Evolutionary conservation across 2,329 filamentous ascomycete species (phyloP), one percentile per base, ranked within the genome.

Genomic region (Nigrospora osmanthi): DNA sequence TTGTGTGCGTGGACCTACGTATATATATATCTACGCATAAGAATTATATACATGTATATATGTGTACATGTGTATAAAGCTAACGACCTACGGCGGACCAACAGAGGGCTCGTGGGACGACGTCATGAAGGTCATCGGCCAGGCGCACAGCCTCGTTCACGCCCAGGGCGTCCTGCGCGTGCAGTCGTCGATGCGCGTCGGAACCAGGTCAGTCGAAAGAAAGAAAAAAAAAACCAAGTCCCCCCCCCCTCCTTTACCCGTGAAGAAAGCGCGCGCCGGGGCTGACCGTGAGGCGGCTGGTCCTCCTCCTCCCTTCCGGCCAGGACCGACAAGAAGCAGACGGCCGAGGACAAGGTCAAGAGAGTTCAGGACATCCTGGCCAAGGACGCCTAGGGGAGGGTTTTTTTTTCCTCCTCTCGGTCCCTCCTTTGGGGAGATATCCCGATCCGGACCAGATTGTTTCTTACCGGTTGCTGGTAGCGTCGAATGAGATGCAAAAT

Each of bases 101-200:
- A 28, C 54, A 95, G 91, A 97, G 70, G 93, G 91, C 3, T 77
- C 81, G 35, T 97, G 93, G 91, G 87, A 94, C 52, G 80, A 86
- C 31, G 89, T 95, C 47, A 89, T 95, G 76, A 73, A 71, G 45
- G 75, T 90, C 28, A 86, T 95, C 53, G 89, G 89, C n/a, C 87
- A 91, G 68, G 87, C 87, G 4, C 89, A 95, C 67, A 76, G 77
- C 0, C 70, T 88, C 39, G 78, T 95, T 17, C 89, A 95, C 60
- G 68, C 80, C 48, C 77, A 80, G 48, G 89, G 89, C n/a, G 78
- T 89, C 32, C 73, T 86, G 48, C 74, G 93, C 44, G 86, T 97
- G 35, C 91, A 97, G 71, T 87, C 83, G 28, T 89, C 91, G 60
- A 90, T 97, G 69, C 75, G 91, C 12, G 82, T 89, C 37, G 91